Base-by-base conservation (phyloP, 1,139 yeast species). In the Taphrina confusa region DNA sequence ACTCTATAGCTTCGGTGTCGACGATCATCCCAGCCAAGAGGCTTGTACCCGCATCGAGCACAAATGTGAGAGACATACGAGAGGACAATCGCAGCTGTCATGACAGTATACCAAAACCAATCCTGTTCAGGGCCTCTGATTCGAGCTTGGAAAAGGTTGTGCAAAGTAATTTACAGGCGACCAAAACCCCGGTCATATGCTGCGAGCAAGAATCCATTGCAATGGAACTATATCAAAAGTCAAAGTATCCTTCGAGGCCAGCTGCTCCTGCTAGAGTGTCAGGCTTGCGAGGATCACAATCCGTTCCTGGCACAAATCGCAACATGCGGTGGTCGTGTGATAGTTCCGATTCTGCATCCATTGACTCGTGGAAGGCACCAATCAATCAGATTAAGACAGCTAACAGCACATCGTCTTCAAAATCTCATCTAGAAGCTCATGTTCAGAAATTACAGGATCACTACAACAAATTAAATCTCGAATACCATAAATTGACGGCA, bases 321-420 rank as follows among this genome's bases (percentile, higher is more conserved):
- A n/a, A n/a, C n/a, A n/a, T n/a, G n/a, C n/a, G n/a, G n/a, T n/a
- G n/a, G n/a, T n/a, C 46, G 1, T 5, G 9, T 11, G 46, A 42
- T n/a, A 27, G 31, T 42, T 23, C 46, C 11, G 30, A 23, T 20
- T 42, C 46, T 9, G 46, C 46, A 20, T 23, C 46, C 18, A 42
- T 20, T 9, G 18, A 23, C 46, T 2, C 30, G 25, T 22, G 14
- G 11, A 18, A 11, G 22, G 25, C 34, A 4, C 20, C 25, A 4
- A 9, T 14, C 18, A 3, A 11, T 6, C 14, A n/a, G 11, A 6
- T n/a, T 8, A 18, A 6, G 40, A 18, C 11, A 9, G 11, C 14
- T 36, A 8, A n/a, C 6, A 36, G 14, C 6, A 36, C 16, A 12
- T 12, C 6, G 6, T n/a, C 40, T 8, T 8, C 14, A 8, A 36